phyloP scores from a whole-genome alignment of 257 asterid species.

The Fraxinus excelsior region DNA sequence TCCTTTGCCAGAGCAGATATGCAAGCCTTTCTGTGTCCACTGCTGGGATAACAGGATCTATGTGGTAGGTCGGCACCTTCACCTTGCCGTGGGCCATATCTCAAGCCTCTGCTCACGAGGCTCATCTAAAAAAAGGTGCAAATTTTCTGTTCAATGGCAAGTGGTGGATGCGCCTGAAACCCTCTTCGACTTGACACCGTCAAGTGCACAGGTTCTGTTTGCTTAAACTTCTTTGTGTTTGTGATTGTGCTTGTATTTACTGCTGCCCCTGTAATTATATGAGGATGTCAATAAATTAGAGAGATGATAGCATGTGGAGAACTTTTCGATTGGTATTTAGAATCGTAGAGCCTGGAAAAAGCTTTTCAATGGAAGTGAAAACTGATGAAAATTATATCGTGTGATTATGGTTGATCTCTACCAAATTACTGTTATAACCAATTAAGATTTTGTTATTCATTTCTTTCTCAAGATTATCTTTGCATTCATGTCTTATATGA shows the following conservation, averaged over 20 bases:
- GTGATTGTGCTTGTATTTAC: neutral
- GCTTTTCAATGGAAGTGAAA: neutral
- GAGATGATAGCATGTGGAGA: conserved; percentile 25
- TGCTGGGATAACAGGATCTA: conserved; percentile 64
- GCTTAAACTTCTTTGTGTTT: conserved; percentile 48
- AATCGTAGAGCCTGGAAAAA: neutral
- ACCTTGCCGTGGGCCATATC: conserved; percentile 84
- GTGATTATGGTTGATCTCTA: neutral
- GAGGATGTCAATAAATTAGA: conserved; percentile 25
- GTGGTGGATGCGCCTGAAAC: conserved; percentile 80
- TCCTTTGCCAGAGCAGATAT: conserved; percentile 80
- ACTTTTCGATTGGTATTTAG: conserved; percentile 9
- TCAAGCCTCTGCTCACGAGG: conserved; percentile 13
- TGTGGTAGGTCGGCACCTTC: conserved; percentile 87
- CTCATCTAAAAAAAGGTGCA: conserved; percentile 30
- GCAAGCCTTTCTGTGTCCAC: conserved; percentile 83
- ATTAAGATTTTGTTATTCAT: neutral
- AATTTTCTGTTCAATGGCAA: conserved; percentile 69
- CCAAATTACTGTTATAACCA: neutral
- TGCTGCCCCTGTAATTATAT: conserved; percentile 22
- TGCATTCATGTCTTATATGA: neutral
- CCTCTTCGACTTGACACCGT: conserved; percentile 66
- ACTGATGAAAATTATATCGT: neutral
- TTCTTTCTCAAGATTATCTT: neutral
- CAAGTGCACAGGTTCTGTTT: conserved; percentile 89